Evolutionary conservation across 1,284 basidiomycete species (phyloP), one percentile per base, ranked within the genome.

Genomic region (Meripilus lineatus): DNA sequence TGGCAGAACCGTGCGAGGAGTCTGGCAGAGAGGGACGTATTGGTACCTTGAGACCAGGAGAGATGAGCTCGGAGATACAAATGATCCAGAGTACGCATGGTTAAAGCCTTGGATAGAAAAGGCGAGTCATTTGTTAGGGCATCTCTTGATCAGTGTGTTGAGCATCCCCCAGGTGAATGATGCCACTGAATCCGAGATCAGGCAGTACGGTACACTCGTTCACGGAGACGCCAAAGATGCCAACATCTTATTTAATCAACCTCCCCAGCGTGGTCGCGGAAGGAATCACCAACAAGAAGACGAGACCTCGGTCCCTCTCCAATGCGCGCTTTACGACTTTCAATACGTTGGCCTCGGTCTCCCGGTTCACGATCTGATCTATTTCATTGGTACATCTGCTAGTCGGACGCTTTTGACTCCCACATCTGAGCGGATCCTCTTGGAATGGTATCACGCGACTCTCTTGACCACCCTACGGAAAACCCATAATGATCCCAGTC

Each of bases 211-310:
- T 7, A 54, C 50, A 1, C 44, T 54, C 17, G 25, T 54, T 14
- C 52, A 54, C 34, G 52, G 52, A 20, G 52, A 54, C 35, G 52
- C 47, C 13, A 54, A 52, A 28, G 48, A 50, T 32, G 52, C 45
- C 15, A 54, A 54, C 35, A 54, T 54, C 23, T 32, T 52, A 7
- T 54, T 54, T 42, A 47, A 46, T 36, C 45, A 41, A 18, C 38
- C 39, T n/a, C 52, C 50, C 1, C 48, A 47, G 25, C 15, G n/a
- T 17, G 28, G 11, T 30, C 40, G 40, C 8, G 10, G n/a, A n/a
- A 30, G 28, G n/a, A n/a, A n/a, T n/a, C 28, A 8, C 10, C n/a
- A 30, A 8, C 8, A 30, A 30, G n/a, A 8, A 30, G 8, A 30
- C 28, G n/a, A 30, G n/a, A 30, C n/a, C 28, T 30, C 28, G n/a